Evolutionary conservation across 345 rosid species (phyloP).

Genomic region (Gossypium thurberi): DNA sequence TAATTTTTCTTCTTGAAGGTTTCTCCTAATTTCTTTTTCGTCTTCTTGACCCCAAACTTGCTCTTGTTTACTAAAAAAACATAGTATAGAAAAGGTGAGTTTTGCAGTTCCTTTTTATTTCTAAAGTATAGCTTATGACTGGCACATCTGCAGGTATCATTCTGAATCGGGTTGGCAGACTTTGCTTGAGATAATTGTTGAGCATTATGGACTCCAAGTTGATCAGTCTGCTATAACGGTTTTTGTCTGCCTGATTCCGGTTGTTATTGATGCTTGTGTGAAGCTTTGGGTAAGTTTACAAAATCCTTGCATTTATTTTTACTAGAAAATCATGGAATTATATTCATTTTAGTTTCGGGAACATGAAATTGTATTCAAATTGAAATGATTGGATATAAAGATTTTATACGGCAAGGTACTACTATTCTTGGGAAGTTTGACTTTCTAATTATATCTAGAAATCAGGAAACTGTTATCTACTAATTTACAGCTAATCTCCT

Average conservation of each 20-base stretch:
- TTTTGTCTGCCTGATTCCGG: conserved; percentile 69
- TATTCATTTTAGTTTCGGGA: background rate
- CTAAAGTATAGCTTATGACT: background rate
- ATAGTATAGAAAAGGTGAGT: background rate
- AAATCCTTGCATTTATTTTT: background rate
- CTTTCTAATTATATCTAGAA: background rate
- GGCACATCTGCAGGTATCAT: conserved; percentile 56
- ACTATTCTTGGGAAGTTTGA: background rate
- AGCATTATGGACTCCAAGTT: conserved; percentile 78
- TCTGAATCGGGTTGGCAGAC: conserved; percentile 95
- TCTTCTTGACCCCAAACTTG: background rate
- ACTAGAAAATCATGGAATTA: background rate
- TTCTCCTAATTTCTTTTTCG: background rate
- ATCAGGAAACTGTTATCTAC: background rate
- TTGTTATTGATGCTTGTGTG: conserved; percentile 69
- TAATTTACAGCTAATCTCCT: background rate
- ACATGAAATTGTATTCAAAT: background rate
- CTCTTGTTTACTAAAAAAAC: background rate
- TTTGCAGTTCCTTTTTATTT: background rate
- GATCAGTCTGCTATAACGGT: conserved; percentile 59
- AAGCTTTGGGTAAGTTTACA: conserved; percentile 75
- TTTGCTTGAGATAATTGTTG: conserved; percentile 59
- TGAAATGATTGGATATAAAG: background rate
- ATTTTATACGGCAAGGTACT: background rate
- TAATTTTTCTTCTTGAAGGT: background rate